phyloP scores from a whole-genome alignment of 331 rosid species.

The Saraca asoca region DNA sequence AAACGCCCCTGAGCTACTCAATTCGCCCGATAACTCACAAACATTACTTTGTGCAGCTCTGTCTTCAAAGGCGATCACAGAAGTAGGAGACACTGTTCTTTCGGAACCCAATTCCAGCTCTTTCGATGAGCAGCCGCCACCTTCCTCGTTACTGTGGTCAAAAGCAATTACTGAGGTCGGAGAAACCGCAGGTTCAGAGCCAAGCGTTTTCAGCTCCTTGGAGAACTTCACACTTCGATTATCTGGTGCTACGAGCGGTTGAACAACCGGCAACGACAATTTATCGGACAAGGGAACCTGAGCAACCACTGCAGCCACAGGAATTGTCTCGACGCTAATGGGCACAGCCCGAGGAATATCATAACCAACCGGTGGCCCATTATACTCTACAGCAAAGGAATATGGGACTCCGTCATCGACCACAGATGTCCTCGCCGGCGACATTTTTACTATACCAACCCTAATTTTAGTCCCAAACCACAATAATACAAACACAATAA shows the following conservation, averaged over 20 bases:
- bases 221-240: slow-evolving; percentile 51
- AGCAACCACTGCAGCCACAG: slow-evolving; percentile 63
- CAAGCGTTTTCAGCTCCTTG: slow-evolving; percentile 52
- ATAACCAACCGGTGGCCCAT: slow-evolving; percentile 71
- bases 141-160: slow-evolving; percentile 48
- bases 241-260: slow-evolving; percentile 63
- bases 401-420: slow-evolving; percentile 45
- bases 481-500: slow-evolving; percentile 25
- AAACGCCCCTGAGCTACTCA: slow-evolving; percentile 82
- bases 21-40: slow-evolving; percentile 59
- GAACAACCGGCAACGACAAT: slow-evolving; percentile 82
- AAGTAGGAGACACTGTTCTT: slow-evolving; percentile 65
- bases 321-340: slow-evolving; percentile 61
- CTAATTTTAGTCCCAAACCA: slow-evolving; percentile 34
- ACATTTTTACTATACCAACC: slow-evolving; percentile 48
- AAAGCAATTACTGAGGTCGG: slow-evolving; percentile 70
- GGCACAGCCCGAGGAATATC: slow-evolving; percentile 81
- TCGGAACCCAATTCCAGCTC: slow-evolving; percentile 53
- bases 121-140: slow-evolving; percentile 40
- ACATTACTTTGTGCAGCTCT: slow-evolving; percentile 48
- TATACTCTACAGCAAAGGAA: slow-evolving; percentile 76
- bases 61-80: slow-evolving; percentile 75
- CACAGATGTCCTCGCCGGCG: slow-evolving; percentile 49
- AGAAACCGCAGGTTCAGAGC: slow-evolving; percentile 59
- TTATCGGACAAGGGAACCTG: slow-evolving; percentile 53